Percentiles rank a stretch among this genome's conserved stretches.
These are phyloP conservation scores for Lactarius psammicola DNA, from an alignment of 768 basidiomycete species.

Conservation along the genomic window DNA sequence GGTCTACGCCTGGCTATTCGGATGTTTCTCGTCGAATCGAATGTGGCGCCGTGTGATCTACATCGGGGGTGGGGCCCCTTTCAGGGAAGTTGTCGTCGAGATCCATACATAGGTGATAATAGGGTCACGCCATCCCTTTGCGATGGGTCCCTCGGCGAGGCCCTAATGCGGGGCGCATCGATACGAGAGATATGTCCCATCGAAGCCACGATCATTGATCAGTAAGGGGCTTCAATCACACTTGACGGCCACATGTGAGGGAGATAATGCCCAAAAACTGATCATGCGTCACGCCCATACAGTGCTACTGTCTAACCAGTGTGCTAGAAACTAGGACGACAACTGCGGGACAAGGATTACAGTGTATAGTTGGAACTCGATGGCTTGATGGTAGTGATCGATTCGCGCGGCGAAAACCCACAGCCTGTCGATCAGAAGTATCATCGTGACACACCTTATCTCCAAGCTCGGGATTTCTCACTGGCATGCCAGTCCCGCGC, in stretches of 20 bases:
- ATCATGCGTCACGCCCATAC: not conserved
- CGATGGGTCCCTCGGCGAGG: not conserved
- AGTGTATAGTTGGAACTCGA: not conserved
- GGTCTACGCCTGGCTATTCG: not conserved
- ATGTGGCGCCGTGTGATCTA: not conserved
- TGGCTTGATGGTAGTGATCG: not conserved
- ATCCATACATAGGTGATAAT: not conserved
- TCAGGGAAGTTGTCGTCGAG: not conserved
- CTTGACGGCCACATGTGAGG: not conserved
- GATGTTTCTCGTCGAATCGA: not conserved
- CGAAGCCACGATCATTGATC: not conserved
- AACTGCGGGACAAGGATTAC: conserved; percentile 11
- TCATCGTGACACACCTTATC: not conserved
- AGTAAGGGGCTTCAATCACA: conserved; percentile 9
- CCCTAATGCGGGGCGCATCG: conserved; percentile 4
- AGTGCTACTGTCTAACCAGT: not conserved
- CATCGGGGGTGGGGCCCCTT: not conserved
- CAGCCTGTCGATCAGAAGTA: not conserved
- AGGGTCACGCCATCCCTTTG: not conserved
- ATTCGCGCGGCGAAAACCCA: conserved; percentile 6
- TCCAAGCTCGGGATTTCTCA: not conserved
- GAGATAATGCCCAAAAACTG: not conserved
- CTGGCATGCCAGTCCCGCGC: too few relatives aligned
- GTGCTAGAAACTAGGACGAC: conserved; percentile 9
- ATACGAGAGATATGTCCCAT: not conserved